Base-by-base conservation (phyloP, 2,329 filamentous ascomycete species). In the Kalmusia sp. region DNA sequence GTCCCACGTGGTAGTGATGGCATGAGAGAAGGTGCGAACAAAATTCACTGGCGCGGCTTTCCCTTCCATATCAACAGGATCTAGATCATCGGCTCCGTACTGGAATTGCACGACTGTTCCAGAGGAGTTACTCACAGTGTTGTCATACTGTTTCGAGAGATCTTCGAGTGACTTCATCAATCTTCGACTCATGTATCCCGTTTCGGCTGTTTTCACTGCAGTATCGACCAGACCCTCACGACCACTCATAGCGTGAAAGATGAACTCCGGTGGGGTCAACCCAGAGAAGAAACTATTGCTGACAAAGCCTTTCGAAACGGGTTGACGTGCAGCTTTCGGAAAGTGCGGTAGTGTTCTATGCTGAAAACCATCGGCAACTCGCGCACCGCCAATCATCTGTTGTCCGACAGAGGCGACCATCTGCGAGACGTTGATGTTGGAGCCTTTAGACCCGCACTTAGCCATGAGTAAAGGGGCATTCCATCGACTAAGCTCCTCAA, bases 201-300 rank as follows among this genome's bases (percentile, higher is more conserved):
- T 99, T 76, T 99, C 95, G 48, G 95, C 95, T 48, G 95, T 99
- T 80, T 99, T 99, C 78, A 98, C 95, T 56, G 95, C 95, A 2
- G 95, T 99, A 84, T 99, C 95, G 69, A 99, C 93, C 62, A 99
- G 80, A 86, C 95, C 95, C 85, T 98, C 95, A 86, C 95, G 90
- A 65, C 95, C 95, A 67, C 92, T 96, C 79, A 98, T 97, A 62
- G 95, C 95, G 84, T 99, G 95, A 77, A 99, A 98, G 52, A 98
- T 84, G 74, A 99, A 98, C 68, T 99, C 95, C 0, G 91, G 92
- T 2, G 95, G 93, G 1, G 88, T 84, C 1, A 99, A 80, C 1
- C 95, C 95, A 0, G 91, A 91, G 75, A 96, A 99, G 82, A 99
- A 99, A 78, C 92, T 97, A 78, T 98, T 97, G 57, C 88, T 86